Base-by-base conservation (phyloP, 495 filamentous ascomycete species). In the Aspergillus leporis region DNA sequence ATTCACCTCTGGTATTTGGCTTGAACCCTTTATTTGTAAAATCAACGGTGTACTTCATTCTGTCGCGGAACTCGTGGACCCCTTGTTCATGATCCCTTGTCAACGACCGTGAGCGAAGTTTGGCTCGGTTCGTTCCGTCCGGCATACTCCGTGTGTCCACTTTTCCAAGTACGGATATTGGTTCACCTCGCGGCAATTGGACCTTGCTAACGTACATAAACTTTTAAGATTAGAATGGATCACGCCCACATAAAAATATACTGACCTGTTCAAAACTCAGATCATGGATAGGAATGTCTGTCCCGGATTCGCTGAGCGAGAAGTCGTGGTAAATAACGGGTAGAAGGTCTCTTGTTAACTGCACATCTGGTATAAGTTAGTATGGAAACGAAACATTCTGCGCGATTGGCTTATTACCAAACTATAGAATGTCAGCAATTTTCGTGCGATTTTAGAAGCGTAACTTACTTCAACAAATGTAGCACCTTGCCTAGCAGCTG, bases 241-340 rank as follows among this genome's bases (percentile, higher is more conserved):
- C 3, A 9, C 59, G 14, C 5, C 2, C 21, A 10, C 21, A 25
- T 2, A 0, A 36, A n/a, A 8, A n/a, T 2, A 22, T 48, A 48
- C 65, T 57, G n/a, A 71, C 70, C 63, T 78, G 74, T 45, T 73
- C 68, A 23, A 71, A 64, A 31, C 55, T 78, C 10, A 79, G 55
- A 25, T 62, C 61, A 60, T 77, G 66, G 21, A 75, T 62, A 22
- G 75, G 65, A 25, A 70, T 59, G 53, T 80, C 65, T 21, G 69
- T 70, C 2, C 76, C 76, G 0, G 66, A 70, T 48, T 79, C 76
- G 52, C 67, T 72, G 1, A 79, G 22, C 7, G 68, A 63, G 50
- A 76, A 74, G 50, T 77, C 76, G 41, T 78, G 76, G 46, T 70
- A 79, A 12, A 76, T 70, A 6, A 76, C 66, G 10, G 74, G 70